Evolutionary conservation across 257 asterid genomes (phyloP), one percentile per base, ranked within the genome.

Genomic region (Linaria vulgaris): DNA sequence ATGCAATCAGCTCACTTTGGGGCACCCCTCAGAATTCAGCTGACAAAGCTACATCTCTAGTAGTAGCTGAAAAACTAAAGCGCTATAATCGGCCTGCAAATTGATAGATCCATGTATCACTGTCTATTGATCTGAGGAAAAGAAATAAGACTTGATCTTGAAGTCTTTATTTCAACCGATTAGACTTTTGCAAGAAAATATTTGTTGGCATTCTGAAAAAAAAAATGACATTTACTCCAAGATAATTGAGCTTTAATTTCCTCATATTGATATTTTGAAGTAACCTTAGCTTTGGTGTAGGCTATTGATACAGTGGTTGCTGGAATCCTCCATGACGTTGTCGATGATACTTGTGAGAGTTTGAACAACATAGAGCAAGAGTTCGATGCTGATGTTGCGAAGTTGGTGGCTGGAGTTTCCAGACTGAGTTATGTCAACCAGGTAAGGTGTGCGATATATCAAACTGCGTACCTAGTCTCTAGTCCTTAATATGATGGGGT

Each of bases 361-460:
- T 77, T 91, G 80, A 72, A 77, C 66, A 74, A 78, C 81, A 82
- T 91, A 64, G 88, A 88, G 82, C 80, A 69, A 55, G 96, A 84
- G 69, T 91, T 91, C 75, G 97, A 79, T 68, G 65, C 77, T 37
- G 97, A 88, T 67, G 86, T 88, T 56, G 96, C 91, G 27, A 85
- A 83, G 76, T 64, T 91, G 82, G 98, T 91, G 16, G 97, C 91
- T 69, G 96, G 98, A 50, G 98, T 91, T 65, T 91, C 98, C 65
- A 86, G 86, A 75, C 73, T 91, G 64, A 91, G 98, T 81, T 86
- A 82, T 70, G 82, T 91, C 64, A 91, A 91, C 77, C 98, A 91
- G 97, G 98, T 91, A 77, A 5, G 23, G 12, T 11, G 17, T 66
- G 68, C 56, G 74, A 45, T 69, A 37, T 30, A 44, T 61, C 31